Evolutionary conservation across 495 filamentous ascomycete genomes (phyloP), one percentile per base, ranked within the genome.

Genomic region (Aspergillus mulundensis): DNA sequence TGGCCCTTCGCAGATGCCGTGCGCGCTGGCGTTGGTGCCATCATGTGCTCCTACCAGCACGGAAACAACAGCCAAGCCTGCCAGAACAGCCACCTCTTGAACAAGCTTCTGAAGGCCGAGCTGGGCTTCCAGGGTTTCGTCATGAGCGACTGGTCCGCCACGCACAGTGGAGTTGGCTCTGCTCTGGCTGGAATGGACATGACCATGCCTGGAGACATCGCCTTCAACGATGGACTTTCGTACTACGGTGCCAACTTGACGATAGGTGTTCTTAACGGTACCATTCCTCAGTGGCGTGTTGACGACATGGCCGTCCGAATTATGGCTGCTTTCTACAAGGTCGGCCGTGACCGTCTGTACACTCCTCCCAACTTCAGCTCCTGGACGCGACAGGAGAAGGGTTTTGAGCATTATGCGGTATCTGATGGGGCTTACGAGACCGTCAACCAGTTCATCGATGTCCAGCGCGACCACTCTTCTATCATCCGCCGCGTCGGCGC

Each of bases 31-130:
- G 89, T 91, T 7, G 91, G 89, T 23, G 82, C 88, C 14, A 65
- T 96, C 59, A 97, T 98, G 94, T 97, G 93, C 75, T 89, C 87
- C 12, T 97, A 97, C 79, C 86, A 94, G 53, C 89, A 94, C 67
- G 74, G 85, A 67, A 89, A 89, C 74, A 87, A 88, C 76, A 85
- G 79, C 72, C 85, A 87, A 54, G 77, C 68, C 46, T 89, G 83
- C 69, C 77, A 81, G 47, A 87, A 87, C 75, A 90, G 87, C 38
- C 84, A 91, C 66, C 77, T 78, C 3, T 62, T 91, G 49, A 96
- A 96, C 75, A 83, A 87, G 67, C 65, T 96, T 19, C 82, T 98
- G 50, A 98, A 98, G 77, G 77, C 84, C 51, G 94, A 98, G 66
- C 79, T 97, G 7, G 92, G 87, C 25, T 98, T 95, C 79, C 94